A percentile compares a stretch with the other conserved stretches of the same genome.
These are phyloP conservation scores for Epichloe sp. DNA, from an alignment of 2,329 filamentous ascomycete genomes.

Conservation along the genomic window DNA sequence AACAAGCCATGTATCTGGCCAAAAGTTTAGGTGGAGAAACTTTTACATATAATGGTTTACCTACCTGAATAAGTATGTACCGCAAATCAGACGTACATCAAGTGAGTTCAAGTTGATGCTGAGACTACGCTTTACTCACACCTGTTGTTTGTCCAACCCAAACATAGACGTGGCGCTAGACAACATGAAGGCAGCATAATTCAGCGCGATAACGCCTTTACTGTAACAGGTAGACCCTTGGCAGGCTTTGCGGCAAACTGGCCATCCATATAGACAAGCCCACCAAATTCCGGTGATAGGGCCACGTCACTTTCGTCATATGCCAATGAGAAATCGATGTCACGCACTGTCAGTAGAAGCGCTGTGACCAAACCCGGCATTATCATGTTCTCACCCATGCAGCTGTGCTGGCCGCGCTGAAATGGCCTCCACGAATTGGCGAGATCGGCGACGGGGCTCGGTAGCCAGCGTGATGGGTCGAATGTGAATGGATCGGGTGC, in stretches of 20 bases:
- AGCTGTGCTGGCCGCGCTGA: constrained; percentile 2
- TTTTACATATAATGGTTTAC: too few relatives aligned
- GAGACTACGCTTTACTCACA: too few relatives aligned
- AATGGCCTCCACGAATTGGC: not conserved
- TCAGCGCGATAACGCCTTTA: not conserved
- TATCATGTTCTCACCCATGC: constrained; percentile 4
- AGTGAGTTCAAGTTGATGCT: too few relatives aligned
- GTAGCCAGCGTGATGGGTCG: constrained; percentile 1
- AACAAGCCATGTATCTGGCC: too few relatives aligned
- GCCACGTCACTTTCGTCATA: not conserved
- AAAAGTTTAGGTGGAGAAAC: too few relatives aligned
- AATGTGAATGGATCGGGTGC: not conserved
- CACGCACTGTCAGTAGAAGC: not conserved
- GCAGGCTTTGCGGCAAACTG: constrained; percentile 2
- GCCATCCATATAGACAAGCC: constrained; percentile 1
- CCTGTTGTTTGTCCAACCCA: not conserved
- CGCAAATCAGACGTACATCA: not conserved
- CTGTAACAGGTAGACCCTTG: constrained; percentile 1
- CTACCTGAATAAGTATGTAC: too few relatives aligned
- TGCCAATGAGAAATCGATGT: not conserved
- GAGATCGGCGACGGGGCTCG: not conserved
- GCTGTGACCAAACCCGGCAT: constrained; percentile 1
- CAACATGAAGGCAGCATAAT: not conserved
- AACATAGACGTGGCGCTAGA: not conserved
- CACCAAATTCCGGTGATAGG: not conserved